A percentile compares a stretch with the other conserved stretches of the same genome.
Conservation (phyloP, 805 yeast genomes). For the Phaffomyces opuntiae region DNA sequence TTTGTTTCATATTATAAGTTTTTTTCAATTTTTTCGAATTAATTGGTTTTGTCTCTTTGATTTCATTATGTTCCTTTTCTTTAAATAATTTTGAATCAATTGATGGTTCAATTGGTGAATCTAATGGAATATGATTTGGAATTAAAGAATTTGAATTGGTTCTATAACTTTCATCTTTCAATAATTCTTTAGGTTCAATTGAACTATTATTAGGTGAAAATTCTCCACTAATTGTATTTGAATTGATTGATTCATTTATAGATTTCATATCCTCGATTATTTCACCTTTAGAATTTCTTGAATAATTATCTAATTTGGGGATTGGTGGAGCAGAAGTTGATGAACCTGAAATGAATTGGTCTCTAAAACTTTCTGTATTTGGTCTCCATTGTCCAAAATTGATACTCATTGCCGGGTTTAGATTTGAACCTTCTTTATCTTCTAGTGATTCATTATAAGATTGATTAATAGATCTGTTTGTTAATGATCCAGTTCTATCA, state of each 20-base stretch:
- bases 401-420: constrained; percentile 27
- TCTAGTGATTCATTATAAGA: constrained; percentile 3
- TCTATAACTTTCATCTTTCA: constrained; percentile 13
- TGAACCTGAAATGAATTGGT: constrained; percentile 37
- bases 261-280: constrained; percentile 20
- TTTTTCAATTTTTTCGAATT: neutral
- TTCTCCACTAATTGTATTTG: neutral
- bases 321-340: constrained; percentile 26
- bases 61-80: constrained; percentile 13
- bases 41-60: too few species aligned
- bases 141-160: constrained; percentile 18
- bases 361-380: constrained; percentile 43
- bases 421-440: neutral
- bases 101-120: constrained; percentile 10
- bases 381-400: constrained; percentile 56
- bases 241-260: neutral
- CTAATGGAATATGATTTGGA: constrained; percentile 21
- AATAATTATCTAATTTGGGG: constrained; percentile 25
- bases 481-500: constrained; percentile 19
- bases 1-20: constrained; percentile 33
- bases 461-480: constrained; percentile 8
- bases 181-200: neutral
- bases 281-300: constrained; percentile 23
- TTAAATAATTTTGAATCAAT: constrained; percentile 5
- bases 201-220: constrained; percentile 5